Evolutionary conservation across 352 stramenopile genomes (phyloP), one percentile per base, ranked within the genome.

Genomic region (Pythium periplocum): DNA sequence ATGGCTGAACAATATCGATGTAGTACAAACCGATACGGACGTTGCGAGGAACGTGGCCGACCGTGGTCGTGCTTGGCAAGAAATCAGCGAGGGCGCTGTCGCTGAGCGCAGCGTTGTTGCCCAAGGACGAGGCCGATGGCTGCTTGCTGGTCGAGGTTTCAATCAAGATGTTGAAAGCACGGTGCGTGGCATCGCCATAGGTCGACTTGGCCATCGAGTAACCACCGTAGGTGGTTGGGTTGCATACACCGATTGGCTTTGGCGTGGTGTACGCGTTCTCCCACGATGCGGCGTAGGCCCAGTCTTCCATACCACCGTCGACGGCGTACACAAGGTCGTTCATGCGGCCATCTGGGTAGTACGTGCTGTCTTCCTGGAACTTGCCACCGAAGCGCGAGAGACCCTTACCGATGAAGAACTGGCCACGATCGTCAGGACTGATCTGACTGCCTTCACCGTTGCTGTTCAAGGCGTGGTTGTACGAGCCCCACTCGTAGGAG

Each of bases 271-370:
- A 80, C 31, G 51, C 33, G 37, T 87, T 85, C 51, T 93, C 79
- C 85, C 85, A 96, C 4, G 78, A 91, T 1, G 67, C 75, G 5
- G 90, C 88, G 66, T 98, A 98, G 0, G 72, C 87, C 90, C 91
- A 98, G 71, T 99, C 95, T 69, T 99, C 95, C 90, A 98, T 98
- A 4, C 93, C 95, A 45, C 95, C 96, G 35, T 91, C 58, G 31
- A 99, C 94, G 5, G 85, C 84, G 65, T 99, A 98, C 6, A 99
- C 87, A 10, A 97, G 73, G 43, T 96, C 80, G 74, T 98, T 98
- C 86, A 98, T 98, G 2, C 73, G 67, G 11, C 75, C 78, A 34
- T 76, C 64, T 2, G 62, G 70, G 59, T 95, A 96, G 52, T 80
- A 83, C 32, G 17, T 26, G 17, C 60, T 61, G 43, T 66, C 71